Evolutionary conservation across 2,329 filamentous ascomycete species (phyloP), one percentile per base, ranked within the genome.

Genomic region (Fusarium sterilihyphosum): DNA sequence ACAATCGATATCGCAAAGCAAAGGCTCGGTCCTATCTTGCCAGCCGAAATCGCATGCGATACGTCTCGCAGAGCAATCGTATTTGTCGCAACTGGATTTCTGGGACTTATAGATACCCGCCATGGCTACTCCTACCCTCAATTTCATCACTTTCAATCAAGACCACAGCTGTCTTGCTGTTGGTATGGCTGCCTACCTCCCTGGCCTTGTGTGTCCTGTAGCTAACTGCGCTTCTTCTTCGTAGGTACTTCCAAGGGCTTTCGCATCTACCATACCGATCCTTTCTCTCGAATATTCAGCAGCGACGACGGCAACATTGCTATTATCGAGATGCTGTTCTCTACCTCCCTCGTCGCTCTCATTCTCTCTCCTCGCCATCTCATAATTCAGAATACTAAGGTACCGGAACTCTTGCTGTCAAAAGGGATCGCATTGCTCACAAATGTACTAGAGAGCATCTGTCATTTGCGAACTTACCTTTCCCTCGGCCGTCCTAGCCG

Each of bases 71-170:
- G 40, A 35, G 20, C 20, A 43, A 65, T 29, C 22, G 40, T 26
- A 37, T 37, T 47, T 47, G 60, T 62, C 35, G 41, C 37, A 22
- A 50, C 24, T 56, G 38, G 26, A 18, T 18, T 31, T 26, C 20
- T 16, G 46, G 26, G 50, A 35, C 44, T 31, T 67, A 44, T 35
- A 20, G 47, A 37, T 26, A 26, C 26, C 43, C 80, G 86, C 77
- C 70, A 94, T 94, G 92, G 85, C 91, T 73, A 88, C 81, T 74
- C 92, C 92, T 82, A 86, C 91, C 56, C 94, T 98, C 87, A 99
- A 99, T 85, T 99, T 97, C 85, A 94, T 99, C 79, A 98, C 96
- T 47, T 99, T 98, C 85, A 99, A 99, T 85, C 96, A 99, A 87
- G 96, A 99, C 87, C 95, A 98, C 86, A 97, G 94, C 88, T 96